phyloP scores from a whole-genome alignment of 73 alveolate genomes.

The Tetrahymena borealis region DNA sequence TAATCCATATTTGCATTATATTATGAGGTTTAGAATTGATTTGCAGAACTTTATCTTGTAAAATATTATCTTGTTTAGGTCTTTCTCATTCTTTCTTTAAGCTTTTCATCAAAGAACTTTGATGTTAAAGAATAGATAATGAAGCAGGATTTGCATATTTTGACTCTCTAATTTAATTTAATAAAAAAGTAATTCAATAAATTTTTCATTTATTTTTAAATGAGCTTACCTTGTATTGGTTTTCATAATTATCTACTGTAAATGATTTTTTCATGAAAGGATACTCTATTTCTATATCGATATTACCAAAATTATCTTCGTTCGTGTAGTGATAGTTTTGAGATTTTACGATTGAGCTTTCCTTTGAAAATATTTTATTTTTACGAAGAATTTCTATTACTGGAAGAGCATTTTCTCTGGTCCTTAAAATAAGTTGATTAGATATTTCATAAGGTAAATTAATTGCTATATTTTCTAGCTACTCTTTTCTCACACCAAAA shows the following conservation, averaged over 20 bases:
- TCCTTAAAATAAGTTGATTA: constrained; percentile 24
- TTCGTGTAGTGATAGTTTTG: background rate
- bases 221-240: background rate
- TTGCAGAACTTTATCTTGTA: background rate
- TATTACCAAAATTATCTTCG: constrained; percentile 9
- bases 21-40: background rate
- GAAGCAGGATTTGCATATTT: constrained; percentile 36
- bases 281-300: constrained; percentile 30
- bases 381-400: constrained; percentile 26
- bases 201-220: constrained; percentile 7
- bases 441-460: constrained; percentile 36
- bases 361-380: constrained; percentile 35
- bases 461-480: constrained; percentile 23
- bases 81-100: background rate
- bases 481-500: constrained; percentile 31
- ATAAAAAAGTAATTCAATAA: background rate
- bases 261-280: constrained; percentile 10
- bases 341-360: constrained; percentile 16
- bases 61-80: background rate
- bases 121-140: constrained; percentile 37
- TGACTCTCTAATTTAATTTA: background rate
- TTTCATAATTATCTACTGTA: background rate
- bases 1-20: background rate
- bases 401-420: constrained; percentile 20
- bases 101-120: constrained; percentile 31